These are phyloP conservation scores for Boletus pseudopeckii DNA, from an alignment of 768 basidiomycete genomes.

Conservation along the genomic window DNA sequence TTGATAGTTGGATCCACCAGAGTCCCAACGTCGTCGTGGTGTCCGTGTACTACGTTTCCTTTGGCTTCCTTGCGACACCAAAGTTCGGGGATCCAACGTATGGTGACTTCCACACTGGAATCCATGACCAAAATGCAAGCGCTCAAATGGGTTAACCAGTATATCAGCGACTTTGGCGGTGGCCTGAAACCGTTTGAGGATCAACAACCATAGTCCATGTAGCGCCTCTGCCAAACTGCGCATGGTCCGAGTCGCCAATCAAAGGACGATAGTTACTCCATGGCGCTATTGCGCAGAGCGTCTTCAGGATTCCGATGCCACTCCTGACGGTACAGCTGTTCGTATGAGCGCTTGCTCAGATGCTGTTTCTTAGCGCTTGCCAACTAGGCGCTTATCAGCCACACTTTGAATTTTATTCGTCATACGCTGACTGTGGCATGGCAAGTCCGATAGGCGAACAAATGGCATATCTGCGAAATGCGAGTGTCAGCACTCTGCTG, in stretches of 20 bases:
- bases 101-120: slow-evolving; percentile 53
- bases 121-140: slow-evolving; percentile 50
- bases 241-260: slow-evolving; percentile 40
- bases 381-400: slow-evolving; percentile 32
- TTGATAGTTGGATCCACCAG: slow-evolving; percentile 63
- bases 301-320: slow-evolving; percentile 48
- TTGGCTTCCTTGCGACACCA: slow-evolving; percentile 59
- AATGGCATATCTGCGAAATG: slow-evolving; percentile 48
- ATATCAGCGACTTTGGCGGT: slow-evolving; percentile 40
- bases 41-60: slow-evolving; percentile 61
- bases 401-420: slow-evolving; percentile 50
- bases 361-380: neutral
- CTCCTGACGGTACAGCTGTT: slow-evolving; percentile 51
- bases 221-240: slow-evolving; percentile 57
- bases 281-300: slow-evolving; percentile 60
- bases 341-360: slow-evolving; percentile 5
- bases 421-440: slow-evolving; percentile 47
- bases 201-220: slow-evolving; percentile 62
- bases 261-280: slow-evolving; percentile 41
- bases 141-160: slow-evolving; percentile 37
- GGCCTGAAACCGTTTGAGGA: slow-evolving; percentile 38
- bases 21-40: slow-evolving; percentile 60
- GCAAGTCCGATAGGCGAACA: slow-evolving; percentile 31
- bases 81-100: slow-evolving; percentile 38
- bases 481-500: slow-evolving; percentile 48